Percentiles rank a stretch among this genome's conserved stretches.
phyloP scores from a whole-genome alignment of 306 rosid genomes.

The Dryas alaskensis region DNA sequence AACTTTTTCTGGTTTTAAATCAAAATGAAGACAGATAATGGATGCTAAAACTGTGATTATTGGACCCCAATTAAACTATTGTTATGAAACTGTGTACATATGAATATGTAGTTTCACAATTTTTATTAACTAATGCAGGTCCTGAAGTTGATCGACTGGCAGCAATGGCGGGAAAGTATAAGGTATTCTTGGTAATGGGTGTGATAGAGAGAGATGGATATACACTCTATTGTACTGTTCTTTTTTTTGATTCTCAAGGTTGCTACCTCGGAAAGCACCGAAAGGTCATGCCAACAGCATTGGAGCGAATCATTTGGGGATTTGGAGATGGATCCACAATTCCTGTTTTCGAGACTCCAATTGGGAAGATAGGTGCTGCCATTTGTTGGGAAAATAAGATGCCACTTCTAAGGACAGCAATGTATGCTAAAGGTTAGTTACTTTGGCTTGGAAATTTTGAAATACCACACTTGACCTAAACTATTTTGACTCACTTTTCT shows the following conservation, averaged over 20 bases:
- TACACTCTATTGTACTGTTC: slow-evolving; percentile 79
- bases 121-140: slow-evolving; percentile 40
- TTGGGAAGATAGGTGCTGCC: slow-evolving; percentile 92
- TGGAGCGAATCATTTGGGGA: slow-evolving; percentile 90
- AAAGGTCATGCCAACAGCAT: slow-evolving; percentile 81
- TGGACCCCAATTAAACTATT: neutral
- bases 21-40: neutral
- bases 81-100: neutral
- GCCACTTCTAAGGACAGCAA: slow-evolving; percentile 87
- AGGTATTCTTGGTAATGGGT: slow-evolving; percentile 80
- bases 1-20: neutral
- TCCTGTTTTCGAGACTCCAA: slow-evolving; percentile 80
- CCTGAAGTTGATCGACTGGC: slow-evolving; percentile 92
- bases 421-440: slow-evolving; percentile 88
- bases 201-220: slow-evolving; percentile 94
- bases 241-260: slow-evolving; percentile 90
- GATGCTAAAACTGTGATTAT: neutral
- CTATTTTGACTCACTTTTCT: neutral
- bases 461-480: neutral
- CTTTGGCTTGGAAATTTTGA: neutral
- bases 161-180: slow-evolving; percentile 90
- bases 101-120: neutral
- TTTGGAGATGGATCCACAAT: slow-evolving; percentile 96
- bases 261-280: slow-evolving; percentile 88
- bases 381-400: slow-evolving; percentile 94